A percentile compares a stretch with the other conserved stretches of the same genome.
phyloP scores from a whole-genome alignment of 148 eudicot genomes.

The Nepenthes mirabilis region DNA sequence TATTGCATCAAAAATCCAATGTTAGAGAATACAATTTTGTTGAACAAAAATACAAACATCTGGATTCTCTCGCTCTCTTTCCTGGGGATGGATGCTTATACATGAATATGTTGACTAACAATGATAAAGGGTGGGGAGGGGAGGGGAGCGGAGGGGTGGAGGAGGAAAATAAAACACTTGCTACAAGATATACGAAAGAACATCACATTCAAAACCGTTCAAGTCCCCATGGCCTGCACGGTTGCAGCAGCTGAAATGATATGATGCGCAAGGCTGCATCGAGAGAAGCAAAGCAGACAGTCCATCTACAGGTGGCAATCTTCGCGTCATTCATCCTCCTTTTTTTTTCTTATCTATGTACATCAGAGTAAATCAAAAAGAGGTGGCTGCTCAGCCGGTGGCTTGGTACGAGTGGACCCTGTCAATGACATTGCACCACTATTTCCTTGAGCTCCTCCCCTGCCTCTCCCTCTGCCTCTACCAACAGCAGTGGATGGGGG shows the following conservation, averaged over 20 bases:
- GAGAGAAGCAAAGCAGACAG: too few relatives aligned
- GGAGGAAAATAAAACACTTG: neutral
- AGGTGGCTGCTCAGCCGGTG: conserved; percentile 63
- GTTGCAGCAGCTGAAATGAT: neutral
- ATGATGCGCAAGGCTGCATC: neutral
- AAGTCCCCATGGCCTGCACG: neutral
- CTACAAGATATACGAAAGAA: neutral
- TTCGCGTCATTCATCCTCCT: neutral
- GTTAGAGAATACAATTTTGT: too few relatives aligned
- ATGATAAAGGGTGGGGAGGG: too few relatives aligned
- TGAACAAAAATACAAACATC: too few relatives aligned
- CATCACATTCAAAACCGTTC: neutral
- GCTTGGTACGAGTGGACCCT: conserved; percentile 16
- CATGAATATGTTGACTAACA: too few relatives aligned
- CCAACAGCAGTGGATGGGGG: conserved; percentile 82
- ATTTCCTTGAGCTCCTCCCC: conserved; percentile 65
- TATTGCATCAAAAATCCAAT: too few relatives aligned
- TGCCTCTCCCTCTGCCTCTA: conserved; percentile 72
- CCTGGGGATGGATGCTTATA: too few relatives aligned
- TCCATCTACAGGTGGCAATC: too few relatives aligned
- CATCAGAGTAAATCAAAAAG: conserved; percentile 58
- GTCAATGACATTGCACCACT: conserved; percentile 13
- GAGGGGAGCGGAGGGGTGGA: too few relatives aligned
- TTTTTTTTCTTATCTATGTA: neutral
- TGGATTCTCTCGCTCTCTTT: too few relatives aligned